Evolutionary conservation across 2,329 filamentous ascomycete genomes (phyloP), one percentile per base, ranked within the genome.

Genomic region (Epichloe elymi): DNA sequence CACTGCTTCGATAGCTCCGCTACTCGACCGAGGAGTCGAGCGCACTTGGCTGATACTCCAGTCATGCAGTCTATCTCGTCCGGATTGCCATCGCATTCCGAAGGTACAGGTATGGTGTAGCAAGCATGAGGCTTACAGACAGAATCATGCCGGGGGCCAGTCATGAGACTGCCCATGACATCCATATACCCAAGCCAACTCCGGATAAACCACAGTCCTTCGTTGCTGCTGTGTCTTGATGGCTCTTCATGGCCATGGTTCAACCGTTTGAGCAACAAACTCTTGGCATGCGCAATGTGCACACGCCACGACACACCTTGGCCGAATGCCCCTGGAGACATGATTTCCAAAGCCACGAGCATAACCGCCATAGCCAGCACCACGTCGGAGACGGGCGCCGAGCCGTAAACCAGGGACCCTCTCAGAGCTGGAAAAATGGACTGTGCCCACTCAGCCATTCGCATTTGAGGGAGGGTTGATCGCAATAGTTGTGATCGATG

Each of bases 151-250:
- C 30, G 30, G 44, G 62, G 71, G 10, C 77, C 76, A 15, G 85
- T 85, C 50, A 71, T 82, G 26, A 94, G 71, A 41, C 80, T 82
- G 23, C 86, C 88, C 51, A 93, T 70, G 1, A 93, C 81, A 60
- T 93, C 87, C 19, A 94, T 75, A 65, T 93, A 93, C 2, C 84
- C 85, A 56, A 93, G 85, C 88, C 88, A 94, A 53, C 85, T 80
- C 57, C 80, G 83, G 10, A 93, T 74, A 61, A 94, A 93, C 49
- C 84, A 83, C 50, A 82, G 75, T 50, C 86, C 73, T 60, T 79
- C 72, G 60, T 82, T 23, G 11, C 20, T 19, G 11, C n/a, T 42
- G 40, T 12, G 19, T 8, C 10, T 20, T 12, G 40, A 23, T 7
- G 40, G 40, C 11, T 42, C 11, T 10, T 23, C 3, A 12, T 17